phyloP scores from a whole-genome alignment of 2,329 filamentous ascomycete species.

The Sclerotinia minor region DNA sequence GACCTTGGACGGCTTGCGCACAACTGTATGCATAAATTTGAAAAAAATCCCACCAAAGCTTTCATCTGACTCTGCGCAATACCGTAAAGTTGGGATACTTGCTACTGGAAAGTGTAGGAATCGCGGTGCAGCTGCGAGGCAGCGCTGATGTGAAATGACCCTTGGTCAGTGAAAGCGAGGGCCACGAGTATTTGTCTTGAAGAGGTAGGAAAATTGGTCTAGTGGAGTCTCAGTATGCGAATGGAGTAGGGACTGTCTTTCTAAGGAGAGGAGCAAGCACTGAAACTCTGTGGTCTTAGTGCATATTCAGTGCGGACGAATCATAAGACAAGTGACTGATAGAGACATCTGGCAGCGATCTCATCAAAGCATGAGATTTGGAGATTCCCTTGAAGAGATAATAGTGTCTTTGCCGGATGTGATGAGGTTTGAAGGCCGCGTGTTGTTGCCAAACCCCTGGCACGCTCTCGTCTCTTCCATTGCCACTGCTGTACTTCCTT shows the following conservation, averaged over 20 bases:
- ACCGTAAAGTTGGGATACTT: conserved; percentile 10
- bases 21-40: conserved; percentile 45
- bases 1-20: neutral
- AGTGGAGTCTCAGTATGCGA: conserved; percentile 41
- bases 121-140: conserved; percentile 1
- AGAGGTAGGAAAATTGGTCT: conserved; percentile 35
- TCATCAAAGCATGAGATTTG: conserved; percentile 32
- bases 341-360: conserved; percentile 31
- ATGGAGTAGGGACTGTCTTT: neutral
- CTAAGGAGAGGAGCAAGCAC: neutral
- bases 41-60: conserved; percentile 45
- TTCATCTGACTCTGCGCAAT: conserved; percentile 54
- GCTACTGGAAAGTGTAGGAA: neutral
- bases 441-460: conserved; percentile 42
- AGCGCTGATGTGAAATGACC: neutral
- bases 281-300: conserved; percentile 57
- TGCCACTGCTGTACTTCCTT: conserved; percentile 40
- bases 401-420: conserved; percentile 49
- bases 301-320: conserved; percentile 51
- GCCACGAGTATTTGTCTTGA: conserved; percentile 44
- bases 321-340: conserved; percentile 39
- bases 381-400: conserved; percentile 34
- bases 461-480: conserved; percentile 38
- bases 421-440: conserved; percentile 48
- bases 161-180: conserved; percentile 18